A percentile compares a stretch with the other conserved stretches of the same genome.
phyloP scores from a whole-genome alignment of 345 rosid genomes.

The Ricinus communis region DNA sequence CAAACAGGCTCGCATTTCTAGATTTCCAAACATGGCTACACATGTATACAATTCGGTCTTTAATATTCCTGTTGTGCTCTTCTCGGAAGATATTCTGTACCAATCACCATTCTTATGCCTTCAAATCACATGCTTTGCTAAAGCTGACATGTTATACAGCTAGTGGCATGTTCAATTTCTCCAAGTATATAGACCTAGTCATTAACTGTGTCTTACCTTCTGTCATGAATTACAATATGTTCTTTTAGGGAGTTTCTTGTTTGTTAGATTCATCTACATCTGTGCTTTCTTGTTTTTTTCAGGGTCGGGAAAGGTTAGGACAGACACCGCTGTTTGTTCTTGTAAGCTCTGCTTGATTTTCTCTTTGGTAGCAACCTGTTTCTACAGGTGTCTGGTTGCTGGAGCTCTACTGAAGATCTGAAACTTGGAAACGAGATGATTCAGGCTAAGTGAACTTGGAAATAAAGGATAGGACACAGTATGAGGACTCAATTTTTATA shows the following conservation, averaged over 20 bases:
- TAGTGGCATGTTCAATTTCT: neutral
- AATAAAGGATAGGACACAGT: neutral
- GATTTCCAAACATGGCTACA: too few relatives aligned
- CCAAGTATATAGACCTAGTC: too few relatives aligned
- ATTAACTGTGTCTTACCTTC: too few relatives aligned
- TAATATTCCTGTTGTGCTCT: too few relatives aligned
- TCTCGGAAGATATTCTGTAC: too few relatives aligned
- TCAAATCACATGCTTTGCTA: neutral
- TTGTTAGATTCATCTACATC: neutral
- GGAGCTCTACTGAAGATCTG: conserved; percentile 15
- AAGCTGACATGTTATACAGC: neutral
- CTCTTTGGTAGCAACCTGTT: neutral
- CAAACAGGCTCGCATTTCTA: too few relatives aligned
- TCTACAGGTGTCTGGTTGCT: conserved; percentile 13
- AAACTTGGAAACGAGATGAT: neutral
- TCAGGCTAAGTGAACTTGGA: neutral
- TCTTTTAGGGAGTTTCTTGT: neutral
- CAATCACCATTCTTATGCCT: conserved; percentile 6
- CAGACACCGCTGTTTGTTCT: conserved; percentile 80
- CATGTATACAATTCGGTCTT: too few relatives aligned
- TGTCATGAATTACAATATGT: too few relatives aligned
- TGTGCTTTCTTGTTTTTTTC: conserved; percentile 23
- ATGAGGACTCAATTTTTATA: neutral
- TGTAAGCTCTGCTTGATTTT: conserved; percentile 43
- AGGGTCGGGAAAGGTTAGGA: conserved; percentile 82